Percentiles rank a stretch among this genome's conserved stretches.
phyloP scores from a whole-genome alignment of 345 rosid genomes.

The Aquilaria yunnanensis region DNA sequence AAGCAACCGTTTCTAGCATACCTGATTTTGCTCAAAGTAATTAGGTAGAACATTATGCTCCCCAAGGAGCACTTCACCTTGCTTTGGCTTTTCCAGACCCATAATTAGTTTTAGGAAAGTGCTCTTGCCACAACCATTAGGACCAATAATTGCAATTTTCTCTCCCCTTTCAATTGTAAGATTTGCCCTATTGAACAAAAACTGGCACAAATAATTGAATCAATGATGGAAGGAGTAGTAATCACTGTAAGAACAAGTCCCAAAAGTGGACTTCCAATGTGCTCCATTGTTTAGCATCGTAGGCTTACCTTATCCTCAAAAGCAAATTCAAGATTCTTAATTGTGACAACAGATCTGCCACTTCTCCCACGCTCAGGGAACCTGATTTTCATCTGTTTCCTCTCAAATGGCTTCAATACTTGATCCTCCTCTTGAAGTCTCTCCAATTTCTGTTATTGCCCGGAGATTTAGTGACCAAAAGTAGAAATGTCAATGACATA shows the following conservation, averaged over 20 bases:
- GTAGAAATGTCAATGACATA: not conserved
- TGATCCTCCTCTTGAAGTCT: conserved; percentile 74
- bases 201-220: conserved; percentile 30
- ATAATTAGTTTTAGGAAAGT: conserved; percentile 79
- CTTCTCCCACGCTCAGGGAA: conserved; percentile 95
- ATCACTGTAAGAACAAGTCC: no score
- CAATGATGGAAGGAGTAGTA: conserved; percentile 2
- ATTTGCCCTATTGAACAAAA: conserved; percentile 64
- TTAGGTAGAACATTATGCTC: conserved; percentile 93
- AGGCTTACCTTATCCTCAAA: conserved; percentile 69
- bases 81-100: conserved; percentile 66
- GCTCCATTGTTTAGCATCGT: not conserved
- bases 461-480: conserved; percentile 10
- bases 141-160: conserved; percentile 86
- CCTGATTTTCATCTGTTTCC: conserved; percentile 91
- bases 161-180: conserved; percentile 78
- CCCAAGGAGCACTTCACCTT: conserved; percentile 74
- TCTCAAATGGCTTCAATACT: conserved; percentile 86
- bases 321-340: conserved; percentile 67
- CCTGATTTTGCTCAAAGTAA: conserved; percentile 99
- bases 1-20: conserved; percentile 11
- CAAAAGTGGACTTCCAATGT: not conserved
- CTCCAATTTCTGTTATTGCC: conserved; percentile 62
- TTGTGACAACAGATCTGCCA: conserved; percentile 60
- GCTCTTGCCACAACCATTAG: conserved; percentile 96